Percentiles rank a stretch among this genome's conserved stretches.
phyloP scores from a whole-genome alignment of 2,329 filamentous ascomycete species.

The Aspergillus terreus region DNA sequence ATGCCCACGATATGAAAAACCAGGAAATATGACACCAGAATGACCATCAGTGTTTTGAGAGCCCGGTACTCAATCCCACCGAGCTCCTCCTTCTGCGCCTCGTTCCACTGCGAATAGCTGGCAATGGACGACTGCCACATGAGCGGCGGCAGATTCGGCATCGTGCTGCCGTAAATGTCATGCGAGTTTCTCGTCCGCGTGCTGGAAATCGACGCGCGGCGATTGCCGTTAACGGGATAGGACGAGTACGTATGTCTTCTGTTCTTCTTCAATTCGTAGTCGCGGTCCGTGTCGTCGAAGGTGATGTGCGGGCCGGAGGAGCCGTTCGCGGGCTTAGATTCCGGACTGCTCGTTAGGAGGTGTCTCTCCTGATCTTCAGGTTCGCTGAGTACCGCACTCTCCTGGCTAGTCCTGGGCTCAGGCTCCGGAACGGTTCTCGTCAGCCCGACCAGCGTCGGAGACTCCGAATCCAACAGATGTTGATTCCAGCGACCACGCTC shows the following conservation, averaged over 20 bases:
- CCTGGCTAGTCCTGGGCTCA: neutral
- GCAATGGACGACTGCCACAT: constrained; percentile 87
- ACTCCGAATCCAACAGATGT: neutral
- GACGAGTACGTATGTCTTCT: constrained; percentile 18
- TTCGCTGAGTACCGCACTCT: neutral
- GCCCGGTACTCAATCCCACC: constrained; percentile 93
- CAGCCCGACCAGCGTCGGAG: neutral
- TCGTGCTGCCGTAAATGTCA: constrained; percentile 1
- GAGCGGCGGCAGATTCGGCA: constrained; percentile 69
- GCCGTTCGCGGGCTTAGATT: neutral
- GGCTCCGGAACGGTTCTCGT: neutral
- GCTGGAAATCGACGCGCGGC: constrained; percentile 17
- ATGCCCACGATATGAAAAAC: constrained; percentile 74
- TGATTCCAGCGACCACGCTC: constrained; percentile 33
- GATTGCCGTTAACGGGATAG: constrained; percentile 1
- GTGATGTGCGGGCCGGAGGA: constrained; percentile 29
- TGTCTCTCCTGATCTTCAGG: constrained; percentile 6
- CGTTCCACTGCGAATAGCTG: constrained; percentile 83
- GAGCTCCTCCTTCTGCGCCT: constrained; percentile 85
- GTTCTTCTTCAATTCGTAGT: constrained; percentile 11
- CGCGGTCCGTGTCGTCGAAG: constrained; percentile 11
- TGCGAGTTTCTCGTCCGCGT: constrained; percentile 1
- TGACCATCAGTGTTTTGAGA: constrained; percentile 72
- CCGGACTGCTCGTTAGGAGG: neutral
- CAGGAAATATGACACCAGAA: constrained; percentile 73